Evolutionary conservation across 2,329 filamentous ascomycete genomes (phyloP), one percentile per base, ranked within the genome.

Genomic region (Pseudofabraea citricarpa): DNA sequence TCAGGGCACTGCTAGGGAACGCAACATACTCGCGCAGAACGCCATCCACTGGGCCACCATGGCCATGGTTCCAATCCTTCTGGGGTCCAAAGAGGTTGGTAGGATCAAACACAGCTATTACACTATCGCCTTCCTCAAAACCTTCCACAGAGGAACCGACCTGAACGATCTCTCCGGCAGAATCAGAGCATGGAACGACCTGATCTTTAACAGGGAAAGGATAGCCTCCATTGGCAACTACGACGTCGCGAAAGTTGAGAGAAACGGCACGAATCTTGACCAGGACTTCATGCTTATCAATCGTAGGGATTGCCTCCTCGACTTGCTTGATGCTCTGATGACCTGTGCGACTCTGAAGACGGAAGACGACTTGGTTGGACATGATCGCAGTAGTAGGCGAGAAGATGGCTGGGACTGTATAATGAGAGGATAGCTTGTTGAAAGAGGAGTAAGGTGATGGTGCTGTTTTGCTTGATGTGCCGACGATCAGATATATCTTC

Each of bases 1-100:
- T 64, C 6, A 71, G 44, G 0, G 52, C 56, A 43, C 65, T 49
- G 10, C 61, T 65, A 1, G 68, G 64, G 21, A 74, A 62, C 2
- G 66, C 62, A 13, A 68, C 58, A 46, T 70, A 72, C 22, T 68
- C 61, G 10, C 63, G 51, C 13, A 75, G 51, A 1, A 68, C 62
- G 1, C 72, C 72, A 36, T 69, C 63, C 2, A 50, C 40, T 3
- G 40, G 29, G 1, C 61, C 61, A 4, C 64, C 63, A 20, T 42
- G 31, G 6, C 18, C 37, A 26, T 54, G 51, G 5, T 22, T n/a
- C 47, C 38, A 35, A 18, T 47, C 18, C 22, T 43, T 36, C 33
- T 41, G n/a, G 1, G 31, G 37, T 2, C 50, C 62, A 40, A 60
- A 62, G 2, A 61, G 46, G n/a, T 51, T 53, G 7, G 40, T 46